Conservation (phyloP, 2,329 filamentous ascomycete genomes). For the Colletotrichum liaoningense region DNA sequence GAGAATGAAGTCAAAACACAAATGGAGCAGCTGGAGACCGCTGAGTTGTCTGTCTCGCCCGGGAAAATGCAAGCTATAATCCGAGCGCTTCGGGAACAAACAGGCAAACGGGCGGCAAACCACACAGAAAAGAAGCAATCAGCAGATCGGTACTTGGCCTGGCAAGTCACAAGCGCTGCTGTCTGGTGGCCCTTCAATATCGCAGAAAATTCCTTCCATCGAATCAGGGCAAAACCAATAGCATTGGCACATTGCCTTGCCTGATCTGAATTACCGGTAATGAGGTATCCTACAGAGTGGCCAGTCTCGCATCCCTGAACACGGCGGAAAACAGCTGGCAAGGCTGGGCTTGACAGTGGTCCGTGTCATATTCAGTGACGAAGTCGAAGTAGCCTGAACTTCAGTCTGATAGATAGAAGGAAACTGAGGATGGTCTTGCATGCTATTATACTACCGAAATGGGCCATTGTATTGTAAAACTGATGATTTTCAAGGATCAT, state of each 20-base stretch:
- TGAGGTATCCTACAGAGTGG: not conserved
- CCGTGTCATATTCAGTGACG: constrained; percentile 11
- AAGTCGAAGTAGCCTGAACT: not conserved
- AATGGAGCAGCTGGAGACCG: not conserved
- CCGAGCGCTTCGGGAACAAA: not conserved
- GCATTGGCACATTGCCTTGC: not conserved
- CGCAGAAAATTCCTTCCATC: not conserved
- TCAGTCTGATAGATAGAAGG: not conserved
- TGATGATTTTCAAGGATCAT: accelerated
- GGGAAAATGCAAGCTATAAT: constrained; percentile 5
- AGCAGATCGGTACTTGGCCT: not conserved
- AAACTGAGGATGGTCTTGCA: not conserved
- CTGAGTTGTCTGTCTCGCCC: constrained; percentile 13
- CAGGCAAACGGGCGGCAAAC: constrained; percentile 10
- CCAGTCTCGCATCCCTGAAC: constrained; percentile 4
- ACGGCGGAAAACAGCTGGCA: constrained; percentile 7
- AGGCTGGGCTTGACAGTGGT: constrained; percentile 13
- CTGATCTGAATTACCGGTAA: not conserved
- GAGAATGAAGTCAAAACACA: constrained; percentile 15
- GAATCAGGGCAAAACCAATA: not conserved
- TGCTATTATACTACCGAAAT: not conserved
- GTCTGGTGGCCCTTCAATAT: not conserved
- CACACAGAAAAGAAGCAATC: not conserved
- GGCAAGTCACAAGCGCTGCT: not conserved
- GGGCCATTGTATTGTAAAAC: not conserved